phyloP scores from a whole-genome alignment of 495 filamentous ascomycete species.

The Hyaloscypha bicolor region DNA sequence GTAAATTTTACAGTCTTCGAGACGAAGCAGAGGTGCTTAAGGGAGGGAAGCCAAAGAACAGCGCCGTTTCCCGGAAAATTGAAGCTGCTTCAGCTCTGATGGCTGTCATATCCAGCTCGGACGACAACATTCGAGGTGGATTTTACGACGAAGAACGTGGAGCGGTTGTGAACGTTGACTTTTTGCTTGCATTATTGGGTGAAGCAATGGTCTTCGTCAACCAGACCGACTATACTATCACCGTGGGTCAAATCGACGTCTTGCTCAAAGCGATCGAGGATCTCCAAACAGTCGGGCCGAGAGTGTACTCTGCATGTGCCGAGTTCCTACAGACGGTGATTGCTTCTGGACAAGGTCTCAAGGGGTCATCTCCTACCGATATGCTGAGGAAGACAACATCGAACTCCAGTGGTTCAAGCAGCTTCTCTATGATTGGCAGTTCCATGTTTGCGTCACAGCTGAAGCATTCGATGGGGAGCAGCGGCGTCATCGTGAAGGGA shows the following conservation, averaged over 20 bases:
- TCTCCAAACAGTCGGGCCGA: constrained; percentile 70
- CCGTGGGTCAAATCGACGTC: constrained; percentile 67
- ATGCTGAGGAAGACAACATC: constrained; percentile 70
- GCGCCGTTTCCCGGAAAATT: constrained; percentile 56
- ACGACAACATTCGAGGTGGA: constrained; percentile 86
- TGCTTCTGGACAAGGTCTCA: constrained; percentile 46
- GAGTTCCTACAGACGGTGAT: constrained; percentile 66
- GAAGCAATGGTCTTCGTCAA: constrained; percentile 71
- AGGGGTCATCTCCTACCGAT: constrained; percentile 59
- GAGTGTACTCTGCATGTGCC: constrained; percentile 70
- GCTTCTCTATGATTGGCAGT: constrained; percentile 71
- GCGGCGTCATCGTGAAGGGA: constrained; percentile 57
- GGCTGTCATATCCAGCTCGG: constrained; percentile 78
- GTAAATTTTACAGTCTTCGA: constrained; percentile 84
- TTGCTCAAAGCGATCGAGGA: constrained; percentile 83
- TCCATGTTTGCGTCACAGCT: constrained; percentile 69
- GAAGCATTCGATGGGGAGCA: constrained; percentile 56
- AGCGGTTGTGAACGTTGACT: constrained; percentile 82
- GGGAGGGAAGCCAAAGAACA: constrained; percentile 36
- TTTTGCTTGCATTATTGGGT: constrained; percentile 78
- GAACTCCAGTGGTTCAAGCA: constrained; percentile 54
- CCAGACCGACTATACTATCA: constrained; percentile 53
- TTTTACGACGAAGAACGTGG: constrained; percentile 77
- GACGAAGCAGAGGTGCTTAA: constrained; percentile 56
- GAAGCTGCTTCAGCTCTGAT: constrained; percentile 73